Percentiles rank a stretch among this genome's conserved stretches.
Conservation (phyloP, 192 early-diverging fungal genomes). For the Coemansia sp. region DNA sequence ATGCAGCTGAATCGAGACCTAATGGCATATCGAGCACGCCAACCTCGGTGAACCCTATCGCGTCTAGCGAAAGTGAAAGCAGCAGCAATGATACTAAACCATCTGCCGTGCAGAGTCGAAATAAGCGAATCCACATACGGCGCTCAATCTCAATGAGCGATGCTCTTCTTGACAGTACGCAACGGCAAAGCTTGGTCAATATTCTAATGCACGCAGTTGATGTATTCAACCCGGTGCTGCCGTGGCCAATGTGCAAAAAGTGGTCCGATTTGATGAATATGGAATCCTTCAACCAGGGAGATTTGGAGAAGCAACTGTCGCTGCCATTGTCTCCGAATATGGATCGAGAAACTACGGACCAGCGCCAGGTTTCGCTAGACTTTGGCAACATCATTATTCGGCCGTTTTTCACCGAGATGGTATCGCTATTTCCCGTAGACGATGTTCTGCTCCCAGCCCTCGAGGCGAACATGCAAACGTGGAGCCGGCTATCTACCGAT, state of each 20-base stretch:
- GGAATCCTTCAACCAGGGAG: constrained; percentile 88
- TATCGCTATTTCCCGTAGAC: constrained; percentile 71
- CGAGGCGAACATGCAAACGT: constrained; percentile 46
- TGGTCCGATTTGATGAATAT: constrained; percentile 86
- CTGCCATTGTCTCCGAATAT: constrained; percentile 86
- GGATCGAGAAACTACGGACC: constrained; percentile 72
- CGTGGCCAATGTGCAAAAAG: constrained; percentile 78
- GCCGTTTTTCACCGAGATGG: constrained; percentile 82
- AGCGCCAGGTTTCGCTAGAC: constrained; percentile 72
- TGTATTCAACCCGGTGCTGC: constrained; percentile 83
- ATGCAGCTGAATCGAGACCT: no score
- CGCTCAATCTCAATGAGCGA: constrained; percentile 50
- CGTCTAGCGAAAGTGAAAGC: no score
- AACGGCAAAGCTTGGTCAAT: constrained; percentile 63
- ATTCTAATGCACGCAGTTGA: constrained; percentile 85
- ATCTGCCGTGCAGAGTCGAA: constrained; percentile 3
- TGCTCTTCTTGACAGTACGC: constrained; percentile 52
- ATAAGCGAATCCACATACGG: constrained; percentile 33
- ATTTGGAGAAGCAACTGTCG: constrained; percentile 69
- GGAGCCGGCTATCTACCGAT: constrained; percentile 43
- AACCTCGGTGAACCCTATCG: no score
- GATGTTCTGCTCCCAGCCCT: constrained; percentile 56
- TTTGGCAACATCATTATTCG: constrained; percentile 84
- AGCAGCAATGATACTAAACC: neutral
- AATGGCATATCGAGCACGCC: no score